Evolutionary conservation across 1,284 basidiomycete species (phyloP).

Genomic region (Ceratobasidium sp.): DNA sequence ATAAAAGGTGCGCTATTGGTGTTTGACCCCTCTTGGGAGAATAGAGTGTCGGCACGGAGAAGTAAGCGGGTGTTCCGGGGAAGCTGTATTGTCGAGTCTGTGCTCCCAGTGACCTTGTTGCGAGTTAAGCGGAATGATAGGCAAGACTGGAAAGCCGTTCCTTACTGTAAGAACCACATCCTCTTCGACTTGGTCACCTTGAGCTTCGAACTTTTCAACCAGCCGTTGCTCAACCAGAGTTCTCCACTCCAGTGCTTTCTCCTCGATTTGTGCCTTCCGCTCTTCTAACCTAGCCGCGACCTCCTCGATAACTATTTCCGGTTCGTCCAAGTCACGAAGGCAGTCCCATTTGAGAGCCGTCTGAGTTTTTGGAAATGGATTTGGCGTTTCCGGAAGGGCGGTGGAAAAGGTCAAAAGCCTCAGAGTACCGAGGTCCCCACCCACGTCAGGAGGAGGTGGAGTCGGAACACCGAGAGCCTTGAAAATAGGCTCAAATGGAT

Average conservation of each 20-base stretch:
- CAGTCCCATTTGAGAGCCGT: not conserved
- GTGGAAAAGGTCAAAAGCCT: not conserved
- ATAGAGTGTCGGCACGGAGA: slow-evolving; percentile 11
- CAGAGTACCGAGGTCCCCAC: not conserved
- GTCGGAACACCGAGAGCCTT: not conserved
- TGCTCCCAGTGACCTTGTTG: not conserved
- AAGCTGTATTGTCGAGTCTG: not conserved
- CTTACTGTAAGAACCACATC: not conserved
- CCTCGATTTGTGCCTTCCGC: not conserved
- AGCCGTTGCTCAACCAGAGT: not conserved
- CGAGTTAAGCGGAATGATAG: not conserved
- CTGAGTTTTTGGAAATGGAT: not conserved
- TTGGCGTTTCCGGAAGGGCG: not conserved
- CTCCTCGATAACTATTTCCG: not conserved
- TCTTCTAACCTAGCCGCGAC: not conserved
- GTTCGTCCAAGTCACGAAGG: not conserved
- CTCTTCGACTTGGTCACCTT: not conserved
- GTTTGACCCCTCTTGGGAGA: not conserved
- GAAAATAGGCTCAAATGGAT: slow-evolving; percentile 6
- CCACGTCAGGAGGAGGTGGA: not conserved
- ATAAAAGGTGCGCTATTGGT: not conserved
- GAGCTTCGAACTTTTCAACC: not conserved
- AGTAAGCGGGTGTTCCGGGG: not conserved
- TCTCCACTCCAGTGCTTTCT: not conserved
- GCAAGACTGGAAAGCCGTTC: no score